Conservation (phyloP, 2,329 filamentous ascomycete species). For the Beauveria bassiana region DNA sequence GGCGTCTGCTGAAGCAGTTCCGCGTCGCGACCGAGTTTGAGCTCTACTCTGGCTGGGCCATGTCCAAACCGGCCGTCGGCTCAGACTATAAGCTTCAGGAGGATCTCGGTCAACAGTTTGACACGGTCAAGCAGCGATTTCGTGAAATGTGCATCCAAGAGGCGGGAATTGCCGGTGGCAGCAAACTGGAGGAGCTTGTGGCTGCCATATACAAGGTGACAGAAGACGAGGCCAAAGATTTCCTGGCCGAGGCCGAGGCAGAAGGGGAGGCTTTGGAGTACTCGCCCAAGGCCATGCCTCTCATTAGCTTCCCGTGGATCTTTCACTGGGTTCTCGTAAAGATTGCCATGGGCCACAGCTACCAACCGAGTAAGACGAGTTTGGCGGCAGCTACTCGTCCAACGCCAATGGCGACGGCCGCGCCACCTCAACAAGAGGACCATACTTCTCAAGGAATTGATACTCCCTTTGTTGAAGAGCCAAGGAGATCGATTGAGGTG, state of each 20-base stretch:
- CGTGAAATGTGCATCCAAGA: slow-evolving; percentile 56
- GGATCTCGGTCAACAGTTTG: slow-evolving; percentile 63
- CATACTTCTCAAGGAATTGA: no score
- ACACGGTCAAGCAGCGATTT: slow-evolving; percentile 60
- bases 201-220: slow-evolving; percentile 87
- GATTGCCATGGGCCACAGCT: slow-evolving; percentile 22
- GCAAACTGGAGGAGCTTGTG: slow-evolving; percentile 67
- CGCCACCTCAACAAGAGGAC: not conserved
- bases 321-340: slow-evolving; percentile 54
- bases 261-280: not conserved
- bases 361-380: slow-evolving; percentile 13
- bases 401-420: not conserved
- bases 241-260: not conserved
- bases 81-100: slow-evolving; percentile 84
- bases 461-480: no score
- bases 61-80: slow-evolving; percentile 63
- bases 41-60: slow-evolving; percentile 77
- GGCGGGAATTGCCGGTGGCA: slow-evolving; percentile 63
- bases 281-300: slow-evolving; percentile 39
- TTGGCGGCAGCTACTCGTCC: not conserved
- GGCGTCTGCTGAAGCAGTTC: slow-evolving; percentile 76
- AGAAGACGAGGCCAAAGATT: slow-evolving; percentile 49
- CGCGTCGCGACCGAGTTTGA: slow-evolving; percentile 85
- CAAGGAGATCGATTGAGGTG: not conserved
- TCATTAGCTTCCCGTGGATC: slow-evolving; percentile 93